Evolutionary conservation across 352 stramenopile genomes (phyloP).

Genomic region (Globisporangium canariense): DNA sequence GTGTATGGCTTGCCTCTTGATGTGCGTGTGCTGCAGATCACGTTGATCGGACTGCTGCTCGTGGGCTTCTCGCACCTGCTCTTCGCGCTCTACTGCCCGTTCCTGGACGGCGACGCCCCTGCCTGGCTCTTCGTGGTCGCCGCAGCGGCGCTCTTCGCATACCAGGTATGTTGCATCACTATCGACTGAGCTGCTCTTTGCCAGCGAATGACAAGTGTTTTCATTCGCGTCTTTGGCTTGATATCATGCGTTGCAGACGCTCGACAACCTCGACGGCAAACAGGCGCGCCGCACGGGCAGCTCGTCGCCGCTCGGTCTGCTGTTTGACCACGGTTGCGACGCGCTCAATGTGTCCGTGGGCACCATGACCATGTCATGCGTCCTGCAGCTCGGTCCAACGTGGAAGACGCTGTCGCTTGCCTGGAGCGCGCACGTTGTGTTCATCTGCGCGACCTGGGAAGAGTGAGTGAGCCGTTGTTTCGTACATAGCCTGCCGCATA

Average conservation of each 20-base stretch:
- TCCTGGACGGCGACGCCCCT: constrained; percentile 65
- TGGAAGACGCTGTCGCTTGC: constrained; percentile 79
- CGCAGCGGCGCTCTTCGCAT: constrained; percentile 59
- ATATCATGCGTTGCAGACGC: constrained; percentile 31
- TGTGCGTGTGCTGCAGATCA: constrained; percentile 40
- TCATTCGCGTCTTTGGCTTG: background rate
- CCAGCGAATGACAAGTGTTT: too few species aligned
- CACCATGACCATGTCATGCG: constrained; percentile 76
- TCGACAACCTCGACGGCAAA: constrained; percentile 87
- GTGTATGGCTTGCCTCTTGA: background rate
- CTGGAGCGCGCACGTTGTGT: constrained; percentile 74
- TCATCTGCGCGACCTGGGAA: constrained; percentile 88
- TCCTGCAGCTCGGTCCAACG: constrained; percentile 70
- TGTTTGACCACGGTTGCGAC: constrained; percentile 86
- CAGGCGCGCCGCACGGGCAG: constrained; percentile 76
- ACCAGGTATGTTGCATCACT: constrained; percentile 30
- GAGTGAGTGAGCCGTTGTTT: constrained; percentile 37
- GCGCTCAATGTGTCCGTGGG: constrained; percentile 81
- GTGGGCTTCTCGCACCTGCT: constrained; percentile 61
- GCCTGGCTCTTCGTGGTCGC: constrained; percentile 68
- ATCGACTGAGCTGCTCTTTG: too few species aligned
- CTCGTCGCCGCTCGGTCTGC: constrained; percentile 73
- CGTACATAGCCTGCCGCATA: background rate
- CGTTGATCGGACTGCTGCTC: constrained; percentile 60
- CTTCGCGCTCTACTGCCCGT: constrained; percentile 69